Percentiles rank a stretch among this genome's conserved stretches.
These are phyloP conservation scores for Rhododendron williamsianum DNA, from an alignment of 148 eudicot species.

Conservation along the genomic window DNA sequence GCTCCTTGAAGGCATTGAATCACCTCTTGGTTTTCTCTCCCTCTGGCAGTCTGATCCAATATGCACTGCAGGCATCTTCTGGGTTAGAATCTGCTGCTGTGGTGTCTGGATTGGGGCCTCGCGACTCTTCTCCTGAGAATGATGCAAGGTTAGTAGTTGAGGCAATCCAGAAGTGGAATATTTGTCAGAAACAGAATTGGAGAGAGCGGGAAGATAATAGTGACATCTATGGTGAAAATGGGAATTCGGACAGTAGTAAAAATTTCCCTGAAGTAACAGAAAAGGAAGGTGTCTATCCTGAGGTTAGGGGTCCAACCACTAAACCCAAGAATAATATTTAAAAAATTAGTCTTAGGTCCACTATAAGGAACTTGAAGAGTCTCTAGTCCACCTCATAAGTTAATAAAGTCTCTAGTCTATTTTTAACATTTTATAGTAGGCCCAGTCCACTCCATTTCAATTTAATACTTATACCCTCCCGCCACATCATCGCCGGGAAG, in stretches of 20 bases:
- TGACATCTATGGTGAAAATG: slow-evolving; percentile 71
- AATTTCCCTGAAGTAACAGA: slow-evolving; percentile 34
- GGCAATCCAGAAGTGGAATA: slow-evolving; percentile 73
- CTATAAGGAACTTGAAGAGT: too few species aligned
- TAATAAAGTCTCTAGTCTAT: too few species aligned
- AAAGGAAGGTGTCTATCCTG: slow-evolving; percentile 21
- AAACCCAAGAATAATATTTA: slow-evolving; percentile 18
- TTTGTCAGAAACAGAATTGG: slow-evolving; percentile 53
- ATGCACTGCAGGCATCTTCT: slow-evolving; percentile 40
- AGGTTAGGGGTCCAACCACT: slow-evolving; percentile 11
- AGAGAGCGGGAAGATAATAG: slow-evolving; percentile 51
- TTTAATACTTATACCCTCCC: too few species aligned
- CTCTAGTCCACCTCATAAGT: too few species aligned
- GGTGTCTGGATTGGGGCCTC: slow-evolving; percentile 25
- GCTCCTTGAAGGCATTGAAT: slow-evolving; percentile 30
- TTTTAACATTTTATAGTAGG: too few species aligned
- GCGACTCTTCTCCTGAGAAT: slow-evolving; percentile 34
- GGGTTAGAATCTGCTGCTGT: slow-evolving; percentile 29
- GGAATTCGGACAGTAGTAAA: slow-evolving; percentile 40
- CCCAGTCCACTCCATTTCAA: too few species aligned
- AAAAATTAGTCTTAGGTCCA: too few species aligned
- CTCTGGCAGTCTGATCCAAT: slow-evolving; percentile 60
- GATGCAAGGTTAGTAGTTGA: slow-evolving; percentile 53
- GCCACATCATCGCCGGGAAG: too few species aligned
- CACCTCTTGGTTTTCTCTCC: slow-evolving; percentile 66